A percentile compares a stretch with the other conserved stretches of the same genome.
phyloP scores from a whole-genome alignment of 805 yeast species.

The Barnettozyma populi region DNA sequence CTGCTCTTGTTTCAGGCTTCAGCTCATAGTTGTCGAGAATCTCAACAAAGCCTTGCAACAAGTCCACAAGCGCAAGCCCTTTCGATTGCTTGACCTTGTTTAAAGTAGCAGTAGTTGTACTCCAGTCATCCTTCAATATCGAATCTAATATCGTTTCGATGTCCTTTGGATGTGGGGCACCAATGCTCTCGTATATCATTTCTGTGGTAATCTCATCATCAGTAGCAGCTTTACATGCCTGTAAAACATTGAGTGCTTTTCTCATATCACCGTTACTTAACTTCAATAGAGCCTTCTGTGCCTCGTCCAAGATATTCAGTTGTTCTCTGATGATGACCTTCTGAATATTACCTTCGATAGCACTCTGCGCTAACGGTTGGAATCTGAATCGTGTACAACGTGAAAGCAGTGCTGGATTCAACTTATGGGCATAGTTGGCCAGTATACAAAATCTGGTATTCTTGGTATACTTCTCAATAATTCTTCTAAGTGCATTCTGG shows the following conservation, averaged over 20 bases:
- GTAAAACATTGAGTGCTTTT: slow-evolving; percentile 85
- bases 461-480: slow-evolving; percentile 86
- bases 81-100: slow-evolving; percentile 58
- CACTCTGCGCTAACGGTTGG: slow-evolving; percentile 65
- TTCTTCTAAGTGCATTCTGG: slow-evolving; percentile 72
- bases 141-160: slow-evolving; percentile 70
- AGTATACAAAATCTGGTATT: slow-evolving; percentile 93
- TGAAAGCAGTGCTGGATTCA: slow-evolving; percentile 90
- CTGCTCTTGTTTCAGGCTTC: slow-evolving; percentile 53
- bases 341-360: slow-evolving; percentile 62
- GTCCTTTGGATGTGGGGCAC: slow-evolving; percentile 90
- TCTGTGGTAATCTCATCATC: slow-evolving; percentile 59
- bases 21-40: slow-evolving; percentile 67
- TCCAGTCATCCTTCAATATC: slow-evolving; percentile 84
- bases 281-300: slow-evolving; percentile 57
- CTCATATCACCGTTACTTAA: slow-evolving; percentile 96
- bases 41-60: slow-evolving; percentile 70
- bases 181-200: slow-evolving; percentile 89
- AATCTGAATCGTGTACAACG: slow-evolving; percentile 95
- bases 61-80: slow-evolving; percentile 87
- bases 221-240: slow-evolving; percentile 83
- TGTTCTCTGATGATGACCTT: slow-evolving; percentile 67
- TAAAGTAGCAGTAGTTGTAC: slow-evolving; percentile 64
- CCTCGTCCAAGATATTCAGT: slow-evolving; percentile 51
- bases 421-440: slow-evolving; percentile 93